Percentiles rank a stretch among this genome's conserved stretches.
Evolutionary conservation across 176 grass and related monocot genomes (phyloP).

Genomic region (Avena eriantha): DNA sequence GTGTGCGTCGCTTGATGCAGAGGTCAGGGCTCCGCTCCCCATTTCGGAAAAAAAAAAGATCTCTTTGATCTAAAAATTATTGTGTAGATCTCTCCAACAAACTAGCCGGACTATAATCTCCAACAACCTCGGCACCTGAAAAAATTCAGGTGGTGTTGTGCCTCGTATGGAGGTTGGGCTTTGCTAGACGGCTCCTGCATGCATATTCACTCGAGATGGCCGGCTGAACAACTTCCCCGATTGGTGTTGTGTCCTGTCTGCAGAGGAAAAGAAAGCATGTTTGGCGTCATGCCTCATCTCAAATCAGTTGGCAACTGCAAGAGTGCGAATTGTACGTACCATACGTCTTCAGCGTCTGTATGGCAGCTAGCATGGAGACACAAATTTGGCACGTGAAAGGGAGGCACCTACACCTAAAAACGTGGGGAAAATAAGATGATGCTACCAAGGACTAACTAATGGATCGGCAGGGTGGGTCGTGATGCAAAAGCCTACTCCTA

Average conservation of each 20-base stretch:
- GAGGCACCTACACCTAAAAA: not conserved
- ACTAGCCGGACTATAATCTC: not conserved
- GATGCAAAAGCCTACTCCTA: not conserved
- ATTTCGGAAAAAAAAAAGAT: too few relatives aligned
- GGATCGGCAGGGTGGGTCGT: not conserved
- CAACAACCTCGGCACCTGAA: not conserved
- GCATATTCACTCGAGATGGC: not conserved
- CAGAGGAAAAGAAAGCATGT: constrained; percentile 27
- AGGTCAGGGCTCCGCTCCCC: too few relatives aligned
- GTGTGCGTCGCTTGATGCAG: too few relatives aligned
- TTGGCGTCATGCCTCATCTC: constrained; percentile 6
- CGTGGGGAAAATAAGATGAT: not conserved
- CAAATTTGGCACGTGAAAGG: constrained; percentile 13
- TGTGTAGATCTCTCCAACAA: not conserved
- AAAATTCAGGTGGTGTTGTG: not conserved
- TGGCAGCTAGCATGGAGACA: not conserved
- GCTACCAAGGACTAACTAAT: not conserved
- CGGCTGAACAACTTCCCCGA: not conserved
- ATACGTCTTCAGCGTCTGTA: not conserved
- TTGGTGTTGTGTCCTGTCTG: not conserved
- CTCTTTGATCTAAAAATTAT: too few relatives aligned
- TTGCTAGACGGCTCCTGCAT: not conserved
- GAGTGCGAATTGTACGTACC: not conserved
- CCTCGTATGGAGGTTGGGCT: not conserved
- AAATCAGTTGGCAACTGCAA: constrained; percentile 14